phyloP scores from a whole-genome alignment of 352 stramenopile species.

The Pythium diclinum region DNA sequence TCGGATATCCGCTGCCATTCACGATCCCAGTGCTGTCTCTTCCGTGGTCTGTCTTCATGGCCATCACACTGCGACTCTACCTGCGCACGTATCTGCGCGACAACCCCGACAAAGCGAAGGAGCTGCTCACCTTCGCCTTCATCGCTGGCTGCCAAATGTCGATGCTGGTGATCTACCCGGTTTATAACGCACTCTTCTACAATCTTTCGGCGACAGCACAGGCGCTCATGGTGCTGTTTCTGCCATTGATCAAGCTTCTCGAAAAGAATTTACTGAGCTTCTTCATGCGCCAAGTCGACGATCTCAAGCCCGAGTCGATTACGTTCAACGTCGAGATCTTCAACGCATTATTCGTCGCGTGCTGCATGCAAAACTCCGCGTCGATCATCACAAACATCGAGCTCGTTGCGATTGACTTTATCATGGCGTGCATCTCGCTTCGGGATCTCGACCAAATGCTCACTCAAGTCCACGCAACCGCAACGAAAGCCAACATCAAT shows the following conservation, averaged over 20 bases:
- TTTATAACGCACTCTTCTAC: constrained; percentile 34
- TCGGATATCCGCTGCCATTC: constrained; percentile 39
- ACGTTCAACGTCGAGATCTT: constrained; percentile 47
- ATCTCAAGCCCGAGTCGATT: constrained; percentile 34
- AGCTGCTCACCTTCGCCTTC: constrained; percentile 28
- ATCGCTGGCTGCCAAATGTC: constrained; percentile 33
- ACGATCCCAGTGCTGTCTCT: constrained; percentile 25
- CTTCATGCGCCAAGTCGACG: constrained; percentile 21
- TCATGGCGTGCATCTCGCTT: constrained; percentile 27
- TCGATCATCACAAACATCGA: constrained; percentile 22
- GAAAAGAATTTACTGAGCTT: constrained; percentile 33
- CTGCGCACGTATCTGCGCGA: constrained; percentile 26
- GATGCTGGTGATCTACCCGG: constrained; percentile 33
- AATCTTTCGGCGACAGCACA: constrained; percentile 19
- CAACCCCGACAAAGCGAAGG: constrained; percentile 14
- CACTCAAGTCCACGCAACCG: not conserved
- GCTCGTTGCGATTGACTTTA: constrained; percentile 28
- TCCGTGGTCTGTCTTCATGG: constrained; percentile 23
- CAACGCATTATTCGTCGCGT: constrained; percentile 36
- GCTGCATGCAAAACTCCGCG: constrained; percentile 31
- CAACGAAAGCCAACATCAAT: not conserved
- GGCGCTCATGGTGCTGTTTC: constrained; percentile 27
- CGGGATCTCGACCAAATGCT: constrained; percentile 18
- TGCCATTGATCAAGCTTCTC: constrained; percentile 37
- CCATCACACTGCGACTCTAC: constrained; percentile 22